These are phyloP conservation scores for Aspergillus calidoustus DNA, from an alignment of 2,329 filamentous ascomycete species.

Conservation along the genomic window DNA sequence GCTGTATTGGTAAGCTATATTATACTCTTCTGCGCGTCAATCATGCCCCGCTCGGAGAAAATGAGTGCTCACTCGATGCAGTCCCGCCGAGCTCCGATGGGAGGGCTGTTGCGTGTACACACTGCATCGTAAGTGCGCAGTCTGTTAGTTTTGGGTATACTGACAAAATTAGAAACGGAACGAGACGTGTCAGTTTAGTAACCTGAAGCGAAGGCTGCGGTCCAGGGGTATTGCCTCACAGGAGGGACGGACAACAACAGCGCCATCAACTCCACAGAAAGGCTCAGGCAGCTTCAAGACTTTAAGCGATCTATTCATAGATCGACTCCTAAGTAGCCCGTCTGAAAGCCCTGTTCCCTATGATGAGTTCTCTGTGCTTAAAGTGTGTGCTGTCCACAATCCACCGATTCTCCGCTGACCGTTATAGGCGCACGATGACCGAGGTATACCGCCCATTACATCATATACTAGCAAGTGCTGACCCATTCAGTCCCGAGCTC, in stretches of 20 bases:
- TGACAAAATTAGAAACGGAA: neutral
- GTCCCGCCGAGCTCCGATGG: neutral
- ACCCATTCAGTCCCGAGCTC: conserved; percentile 1
- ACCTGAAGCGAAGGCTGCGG: neutral
- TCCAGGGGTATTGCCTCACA: neutral
- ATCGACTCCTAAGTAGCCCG: neutral
- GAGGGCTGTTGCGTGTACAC: neutral
- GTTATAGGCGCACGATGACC: neutral
- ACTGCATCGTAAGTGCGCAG: neutral
- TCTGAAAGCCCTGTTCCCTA: neutral
- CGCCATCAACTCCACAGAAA: neutral
- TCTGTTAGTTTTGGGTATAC: too few relatives aligned
- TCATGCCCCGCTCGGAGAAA: too few relatives aligned
- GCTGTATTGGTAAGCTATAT: conserved; percentile 5
- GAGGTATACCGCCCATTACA: neutral
- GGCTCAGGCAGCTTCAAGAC: neutral
- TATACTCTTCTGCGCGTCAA: neutral
- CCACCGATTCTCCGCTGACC: neutral
- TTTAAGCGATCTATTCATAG: neutral
- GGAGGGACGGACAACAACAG: too few relatives aligned
- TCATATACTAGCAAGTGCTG: neutral
- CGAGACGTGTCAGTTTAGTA: neutral
- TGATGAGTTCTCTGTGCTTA: neutral
- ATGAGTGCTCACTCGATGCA: neutral
- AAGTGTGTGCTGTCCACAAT: neutral